Base-by-base conservation (phyloP, 1,284 basidiomycete genomes). In the Moesziomyces globuligerus region DNA sequence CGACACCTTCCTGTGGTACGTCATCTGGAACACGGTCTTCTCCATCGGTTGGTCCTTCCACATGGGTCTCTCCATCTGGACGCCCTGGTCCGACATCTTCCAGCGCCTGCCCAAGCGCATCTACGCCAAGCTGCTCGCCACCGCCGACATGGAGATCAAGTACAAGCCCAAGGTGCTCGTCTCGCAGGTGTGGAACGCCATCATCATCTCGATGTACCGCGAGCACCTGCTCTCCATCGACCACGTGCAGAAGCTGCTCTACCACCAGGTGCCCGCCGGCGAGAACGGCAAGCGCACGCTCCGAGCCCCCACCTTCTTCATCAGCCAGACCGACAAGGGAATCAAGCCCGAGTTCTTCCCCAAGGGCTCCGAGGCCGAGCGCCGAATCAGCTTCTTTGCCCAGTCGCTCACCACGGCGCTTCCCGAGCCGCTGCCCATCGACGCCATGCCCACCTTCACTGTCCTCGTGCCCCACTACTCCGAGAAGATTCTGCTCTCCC, bases 181-280 rank as follows among this genome's bases (percentile, higher is more conserved):
- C 17, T 82, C 80, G 47, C 80, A 82, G 67, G 79, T 82, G 26
- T 82, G 80, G 80, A 82, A 82, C 59, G 80, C 80, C 54, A 75
- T 82, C 59, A 82, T 82, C 77, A 82, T 82, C 64, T 82, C 80
- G 42, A 82, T 82, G 80, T 82, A 82, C 76, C 74, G 80, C 41
- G 80, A 82, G 48, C 80, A 82, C 59, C 56, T 82, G 58, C 74
- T 82, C 23, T 80, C 78, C 10, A 82, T 82, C 57, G 80, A 82
- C 68, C 80, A 82, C 72, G 80, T 82, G 37, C 80, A 82, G 66
- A 80, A 80, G 59, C 71, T 82, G 11, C 74, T 82, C 48, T 82
- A 82, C 72, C 80, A 82, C 72, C 80, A 82, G 67, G 80, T 80
- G 8, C 80, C 80, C 5, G 73, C 80, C n/a, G 74, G 73, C 39